Conservation (phyloP, 2,329 filamentous ascomycete genomes). For the Aspergillus aculeatus region DNA sequence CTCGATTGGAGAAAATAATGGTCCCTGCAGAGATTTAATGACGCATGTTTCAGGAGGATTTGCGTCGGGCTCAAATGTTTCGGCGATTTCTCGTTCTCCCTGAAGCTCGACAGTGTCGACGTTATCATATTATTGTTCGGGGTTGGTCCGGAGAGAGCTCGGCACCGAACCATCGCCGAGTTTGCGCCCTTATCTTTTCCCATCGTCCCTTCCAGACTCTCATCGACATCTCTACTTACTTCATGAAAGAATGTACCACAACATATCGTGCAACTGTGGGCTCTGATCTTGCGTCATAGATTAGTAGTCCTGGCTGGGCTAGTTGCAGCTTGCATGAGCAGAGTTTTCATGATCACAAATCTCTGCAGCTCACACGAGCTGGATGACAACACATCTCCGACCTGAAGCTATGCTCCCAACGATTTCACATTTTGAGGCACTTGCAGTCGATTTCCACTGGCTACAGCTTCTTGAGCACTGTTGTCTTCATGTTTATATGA, state of each 20-base stretch:
- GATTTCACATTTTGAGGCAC: background rate
- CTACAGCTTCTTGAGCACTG: background rate
- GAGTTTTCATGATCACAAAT: background rate
- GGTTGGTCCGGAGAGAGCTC: background rate
- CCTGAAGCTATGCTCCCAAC: background rate
- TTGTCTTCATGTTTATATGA: background rate
- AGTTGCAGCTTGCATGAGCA: background rate
- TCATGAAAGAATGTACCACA: background rate
- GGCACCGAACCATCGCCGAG: constrained; percentile 3
- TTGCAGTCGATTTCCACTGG: background rate
- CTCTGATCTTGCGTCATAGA: background rate
- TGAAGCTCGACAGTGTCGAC: background rate
- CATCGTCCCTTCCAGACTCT: background rate
- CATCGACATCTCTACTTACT: background rate
- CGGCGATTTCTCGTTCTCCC: background rate
- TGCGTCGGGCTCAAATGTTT: background rate
- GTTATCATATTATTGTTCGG: background rate
- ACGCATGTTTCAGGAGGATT: background rate
- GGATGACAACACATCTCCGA: background rate
- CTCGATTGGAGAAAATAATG: background rate
- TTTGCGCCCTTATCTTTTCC: background rate
- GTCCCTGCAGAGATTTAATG: background rate
- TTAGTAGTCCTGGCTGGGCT: background rate
- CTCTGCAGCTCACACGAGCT: background rate
- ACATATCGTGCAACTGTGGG: background rate